Percentiles rank a stretch among this genome's conserved stretches.
These are phyloP conservation scores for Pichia kluyveri DNA, from an alignment of 805 yeast genomes.

Conservation along the genomic window DNA sequence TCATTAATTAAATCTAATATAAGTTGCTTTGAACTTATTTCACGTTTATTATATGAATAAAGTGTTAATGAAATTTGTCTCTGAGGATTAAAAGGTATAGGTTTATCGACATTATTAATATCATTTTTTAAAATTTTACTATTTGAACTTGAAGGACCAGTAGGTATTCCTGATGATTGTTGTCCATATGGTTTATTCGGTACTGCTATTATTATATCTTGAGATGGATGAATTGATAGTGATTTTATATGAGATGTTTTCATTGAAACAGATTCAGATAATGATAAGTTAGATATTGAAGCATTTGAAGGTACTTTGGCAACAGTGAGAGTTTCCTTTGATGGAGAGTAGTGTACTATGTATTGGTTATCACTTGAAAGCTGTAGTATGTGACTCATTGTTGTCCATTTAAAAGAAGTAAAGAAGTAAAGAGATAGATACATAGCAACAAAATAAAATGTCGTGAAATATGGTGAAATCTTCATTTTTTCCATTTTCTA, in stretches of 20 bases:
- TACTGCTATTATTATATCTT: too few species aligned
- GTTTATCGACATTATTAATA: too few species aligned
- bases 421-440: too few species aligned
- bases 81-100: background rate
- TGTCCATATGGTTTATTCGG: too few species aligned
- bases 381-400: background rate
- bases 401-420: background rate
- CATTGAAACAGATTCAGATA: background rate
- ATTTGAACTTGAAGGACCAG: too few species aligned
- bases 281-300: background rate
- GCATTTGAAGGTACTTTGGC: background rate
- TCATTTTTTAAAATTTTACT: too few species aligned
- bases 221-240: background rate
- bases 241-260: background rate
- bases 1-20: background rate
- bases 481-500: too few species aligned
- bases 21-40: background rate
- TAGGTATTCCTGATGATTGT: too few species aligned
- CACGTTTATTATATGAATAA: background rate
- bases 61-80: background rate
- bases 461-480: too few species aligned
- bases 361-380: background rate
- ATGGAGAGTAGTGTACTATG: slow-evolving; percentile 6
- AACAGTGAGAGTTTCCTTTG: background rate
- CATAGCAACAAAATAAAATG: too few species aligned